Base-by-base conservation (phyloP, 2,329 filamentous ascomycete species). In the Xylariales sp. region DNA sequence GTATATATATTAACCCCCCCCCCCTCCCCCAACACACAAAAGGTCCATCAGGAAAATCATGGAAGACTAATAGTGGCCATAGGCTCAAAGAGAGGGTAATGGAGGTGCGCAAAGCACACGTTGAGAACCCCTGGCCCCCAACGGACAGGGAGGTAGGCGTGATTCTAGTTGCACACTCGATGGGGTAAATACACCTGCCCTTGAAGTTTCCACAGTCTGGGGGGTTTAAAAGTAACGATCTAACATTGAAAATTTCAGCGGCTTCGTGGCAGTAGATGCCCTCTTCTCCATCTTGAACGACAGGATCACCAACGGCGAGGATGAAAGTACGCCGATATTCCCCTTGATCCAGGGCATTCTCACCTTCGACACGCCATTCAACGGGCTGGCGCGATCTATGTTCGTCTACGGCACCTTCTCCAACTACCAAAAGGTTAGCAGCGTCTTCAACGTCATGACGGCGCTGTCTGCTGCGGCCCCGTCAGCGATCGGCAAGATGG, bases 351-450 rank as follows among this genome's bases (percentile, higher is more conserved):
- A 88, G 52, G 88, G 85, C 34, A 72, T 94, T 13, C 69, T 94
- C 23, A 79, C 87, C 6, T 93, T 93, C 51, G 88, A 95, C 60
- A 95, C 89, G 0, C 89, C 89, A 0, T 94, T 83, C 60, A 80
- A 88, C 40, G 82, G 83, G 6, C 70, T 78, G 13, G 70, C 74
- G 3, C 62, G 74, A 11, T 73, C 70, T 33, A 76, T 78, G 72
- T 78, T 78, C 43, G 74, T 77, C 30, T 78, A 78, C 44, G 74
- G 74, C 30, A 74, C 74, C 21, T 78, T 78, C 39, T 75, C 71
- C 35, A 76, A 77, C 54, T 78, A 78, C 49, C 67, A 72, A 41
- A 77, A 76, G 40, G 69, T 78, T 45, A 73, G 64, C 53, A 65
- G 60, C 32, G 70, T 77, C 25, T 77, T 75, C 59, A 77, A 76